phyloP scores from a whole-genome alignment of 768 basidiomycete genomes.

The Boletus speciosus region DNA sequence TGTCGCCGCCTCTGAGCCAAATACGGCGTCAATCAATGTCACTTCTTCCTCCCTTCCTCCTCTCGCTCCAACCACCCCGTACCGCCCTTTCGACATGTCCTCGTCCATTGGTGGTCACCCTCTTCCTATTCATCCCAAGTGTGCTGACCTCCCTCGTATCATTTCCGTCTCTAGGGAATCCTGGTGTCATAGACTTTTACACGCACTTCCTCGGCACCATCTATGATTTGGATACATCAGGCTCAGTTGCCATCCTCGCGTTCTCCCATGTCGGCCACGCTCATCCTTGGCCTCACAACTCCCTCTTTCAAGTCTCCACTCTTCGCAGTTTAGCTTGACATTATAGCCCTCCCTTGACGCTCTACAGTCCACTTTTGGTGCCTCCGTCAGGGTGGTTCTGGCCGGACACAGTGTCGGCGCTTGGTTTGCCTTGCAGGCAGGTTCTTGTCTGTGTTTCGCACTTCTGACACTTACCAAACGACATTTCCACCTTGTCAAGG shows the following conservation, averaged over 20 bases:
- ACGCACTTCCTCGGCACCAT: slow-evolving; percentile 57
- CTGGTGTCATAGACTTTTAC: slow-evolving; percentile 68
- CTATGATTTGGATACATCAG: slow-evolving; percentile 33
- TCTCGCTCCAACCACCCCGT: slow-evolving; percentile 1
- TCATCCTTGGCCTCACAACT: slow-evolving; percentile 21
- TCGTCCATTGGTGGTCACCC: slow-evolving; percentile 54
- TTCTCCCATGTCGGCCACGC: slow-evolving; percentile 67
- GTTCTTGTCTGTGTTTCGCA: slow-evolving; percentile 9
- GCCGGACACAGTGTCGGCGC: slow-evolving; percentile 70
- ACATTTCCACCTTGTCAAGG: slow-evolving; percentile 31
- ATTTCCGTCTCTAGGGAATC: slow-evolving; percentile 38
- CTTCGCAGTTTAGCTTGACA: slow-evolving; percentile 35
- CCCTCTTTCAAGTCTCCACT: slow-evolving; percentile 5
- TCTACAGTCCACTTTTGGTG: slow-evolving; percentile 31
- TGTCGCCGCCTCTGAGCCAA: not conserved
- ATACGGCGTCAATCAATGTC: slow-evolving; percentile 3
- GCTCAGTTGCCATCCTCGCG: slow-evolving; percentile 50
- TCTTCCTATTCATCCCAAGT: slow-evolving; percentile 54
- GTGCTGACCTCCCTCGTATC: not conserved
- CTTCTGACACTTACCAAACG: not conserved
- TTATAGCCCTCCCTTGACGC: slow-evolving; percentile 53
- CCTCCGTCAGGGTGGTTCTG: slow-evolving; percentile 41
- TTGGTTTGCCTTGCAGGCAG: slow-evolving; percentile 64
- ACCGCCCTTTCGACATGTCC: slow-evolving; percentile 24
- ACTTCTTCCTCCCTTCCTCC: slow-evolving; percentile 10